These are phyloP conservation scores for Pharus latifolius DNA, from an alignment of 176 grass and related monocot species.

Conservation along the genomic window DNA sequence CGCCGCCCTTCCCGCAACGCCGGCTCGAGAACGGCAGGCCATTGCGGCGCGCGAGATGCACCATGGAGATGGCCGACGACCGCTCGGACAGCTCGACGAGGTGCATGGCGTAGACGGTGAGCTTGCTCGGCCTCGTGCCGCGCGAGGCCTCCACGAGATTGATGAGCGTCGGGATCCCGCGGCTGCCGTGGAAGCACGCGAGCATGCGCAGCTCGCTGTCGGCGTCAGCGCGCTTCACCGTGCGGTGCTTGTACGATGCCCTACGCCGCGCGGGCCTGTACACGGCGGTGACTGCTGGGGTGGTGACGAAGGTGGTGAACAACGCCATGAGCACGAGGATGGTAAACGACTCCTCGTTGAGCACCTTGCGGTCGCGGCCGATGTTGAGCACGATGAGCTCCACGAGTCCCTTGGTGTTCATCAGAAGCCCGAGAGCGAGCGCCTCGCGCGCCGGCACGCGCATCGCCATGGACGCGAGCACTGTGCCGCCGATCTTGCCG, in stretches of 20 bases:
- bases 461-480: background rate
- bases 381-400: constrained; percentile 70
- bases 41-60: constrained; percentile 45
- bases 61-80: constrained; percentile 45
- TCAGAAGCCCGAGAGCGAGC: constrained; percentile 36
- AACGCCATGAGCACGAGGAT: constrained; percentile 58
- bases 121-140: constrained; percentile 19
- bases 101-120: constrained; percentile 63
- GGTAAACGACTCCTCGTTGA: constrained; percentile 51
- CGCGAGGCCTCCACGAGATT: constrained; percentile 51
- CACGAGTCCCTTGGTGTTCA: constrained; percentile 65
- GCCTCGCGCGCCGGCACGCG: constrained; percentile 33
- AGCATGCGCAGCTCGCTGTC: constrained; percentile 53
- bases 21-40: constrained; percentile 41
- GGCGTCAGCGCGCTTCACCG: constrained; percentile 22
- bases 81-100: constrained; percentile 57
- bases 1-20: background rate
- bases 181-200: constrained; percentile 52
- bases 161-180: constrained; percentile 49
- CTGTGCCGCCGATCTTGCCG: constrained; percentile 45
- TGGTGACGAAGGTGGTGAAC: constrained; percentile 48
- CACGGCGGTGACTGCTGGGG: constrained; percentile 22
- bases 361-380: constrained; percentile 44
- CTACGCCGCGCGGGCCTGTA: constrained; percentile 24
- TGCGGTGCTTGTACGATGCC: constrained; percentile 35